phyloP scores from a whole-genome alignment of 192 early-diverging fungal species.

The Coemansia sp. region DNA sequence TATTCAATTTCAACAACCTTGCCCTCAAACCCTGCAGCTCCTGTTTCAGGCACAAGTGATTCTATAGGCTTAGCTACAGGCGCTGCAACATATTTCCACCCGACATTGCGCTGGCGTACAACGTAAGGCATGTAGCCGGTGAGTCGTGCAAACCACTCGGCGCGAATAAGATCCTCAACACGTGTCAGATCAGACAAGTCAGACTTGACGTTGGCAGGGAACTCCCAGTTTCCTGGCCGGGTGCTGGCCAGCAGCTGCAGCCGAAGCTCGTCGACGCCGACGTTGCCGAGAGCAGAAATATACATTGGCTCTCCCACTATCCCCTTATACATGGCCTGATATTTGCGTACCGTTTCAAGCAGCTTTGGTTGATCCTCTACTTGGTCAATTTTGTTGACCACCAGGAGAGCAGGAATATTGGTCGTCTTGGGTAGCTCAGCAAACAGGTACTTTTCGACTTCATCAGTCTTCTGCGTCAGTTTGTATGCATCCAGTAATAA shows the following conservation, averaged over 20 bases:
- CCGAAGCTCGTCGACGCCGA: slow-evolving; percentile 40
- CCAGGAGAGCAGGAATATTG: slow-evolving; percentile 28
- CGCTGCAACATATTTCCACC: slow-evolving; percentile 28
- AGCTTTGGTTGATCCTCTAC: slow-evolving; percentile 27
- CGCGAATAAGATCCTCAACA: slow-evolving; percentile 51
- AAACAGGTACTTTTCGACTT: slow-evolving; percentile 36
- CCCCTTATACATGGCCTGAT: slow-evolving; percentile 13
- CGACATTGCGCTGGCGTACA: slow-evolving; percentile 36
- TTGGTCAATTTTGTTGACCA: slow-evolving; percentile 47
- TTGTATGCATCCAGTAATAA: slow-evolving; percentile 45
- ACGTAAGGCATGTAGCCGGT: slow-evolving; percentile 37
- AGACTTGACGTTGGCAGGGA: slow-evolving; percentile 26
- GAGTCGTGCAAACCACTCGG: slow-evolving; percentile 43
- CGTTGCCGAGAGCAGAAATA: slow-evolving; percentile 40
- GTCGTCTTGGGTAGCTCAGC: slow-evolving; percentile 12
- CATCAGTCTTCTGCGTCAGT: slow-evolving; percentile 35
- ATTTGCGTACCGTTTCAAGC: slow-evolving; percentile 14
- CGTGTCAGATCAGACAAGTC: slow-evolving; percentile 48
- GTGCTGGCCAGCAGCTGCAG: slow-evolving; percentile 17
- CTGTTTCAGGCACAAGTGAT: not conserved
- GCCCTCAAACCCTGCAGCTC: not conserved
- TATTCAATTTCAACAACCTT: not conserved
- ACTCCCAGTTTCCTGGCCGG: slow-evolving; percentile 31
- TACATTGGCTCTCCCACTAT: slow-evolving; percentile 29
- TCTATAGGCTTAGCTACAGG: not conserved